A percentile compares a stretch with the other conserved stretches of the same genome.
phyloP scores from a whole-genome alignment of 371 early-diverging fungal genomes.

The Dinochytrium kinnereticum region DNA sequence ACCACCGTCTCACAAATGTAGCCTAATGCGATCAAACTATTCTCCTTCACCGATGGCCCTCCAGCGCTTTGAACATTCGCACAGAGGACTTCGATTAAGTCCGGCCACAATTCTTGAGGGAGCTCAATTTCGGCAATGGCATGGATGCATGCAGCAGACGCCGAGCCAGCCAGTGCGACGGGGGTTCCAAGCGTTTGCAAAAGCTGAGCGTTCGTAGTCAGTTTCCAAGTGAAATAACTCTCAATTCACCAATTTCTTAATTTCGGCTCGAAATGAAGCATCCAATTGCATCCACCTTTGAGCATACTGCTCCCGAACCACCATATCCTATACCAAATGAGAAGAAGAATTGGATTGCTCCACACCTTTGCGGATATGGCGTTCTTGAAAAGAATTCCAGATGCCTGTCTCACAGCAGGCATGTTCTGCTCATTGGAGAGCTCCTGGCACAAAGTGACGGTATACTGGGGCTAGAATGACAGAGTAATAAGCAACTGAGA shows the following conservation, averaged over 20 bases:
- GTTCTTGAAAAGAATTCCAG: constrained; percentile 93
- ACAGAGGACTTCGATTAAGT: constrained; percentile 79
- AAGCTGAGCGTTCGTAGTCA: constrained; percentile 46
- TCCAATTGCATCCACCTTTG: constrained; percentile 77
- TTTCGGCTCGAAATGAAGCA: constrained; percentile 35
- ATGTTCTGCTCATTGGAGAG: constrained; percentile 75
- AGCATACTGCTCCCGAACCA: constrained; percentile 69
- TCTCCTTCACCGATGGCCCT: constrained; percentile 56
- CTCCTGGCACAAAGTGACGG: constrained; percentile 77
- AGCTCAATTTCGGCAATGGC: constrained; percentile 93
- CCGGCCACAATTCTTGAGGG: constrained; percentile 81
- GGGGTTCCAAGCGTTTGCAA: constrained; percentile 73
- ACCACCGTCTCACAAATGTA: constrained; percentile 89
- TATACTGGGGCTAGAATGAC: constrained; percentile 61
- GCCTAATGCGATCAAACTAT: constrained; percentile 87
- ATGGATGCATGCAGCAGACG: constrained; percentile 80
- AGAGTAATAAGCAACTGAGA: neutral
- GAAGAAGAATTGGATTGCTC: neutral
- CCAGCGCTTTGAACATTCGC: constrained; percentile 68
- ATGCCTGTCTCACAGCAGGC: constrained; percentile 71
- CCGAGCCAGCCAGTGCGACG: constrained; percentile 68
- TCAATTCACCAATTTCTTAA: constrained; percentile 43
- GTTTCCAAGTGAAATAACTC: neutral
- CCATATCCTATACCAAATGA: constrained; percentile 60
- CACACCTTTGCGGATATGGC: constrained; percentile 81